Evolutionary conservation across 805 yeast genomes (phyloP), one percentile per base, ranked within the genome.

Genomic region (Kluyveromyces nonfermentans): DNA sequence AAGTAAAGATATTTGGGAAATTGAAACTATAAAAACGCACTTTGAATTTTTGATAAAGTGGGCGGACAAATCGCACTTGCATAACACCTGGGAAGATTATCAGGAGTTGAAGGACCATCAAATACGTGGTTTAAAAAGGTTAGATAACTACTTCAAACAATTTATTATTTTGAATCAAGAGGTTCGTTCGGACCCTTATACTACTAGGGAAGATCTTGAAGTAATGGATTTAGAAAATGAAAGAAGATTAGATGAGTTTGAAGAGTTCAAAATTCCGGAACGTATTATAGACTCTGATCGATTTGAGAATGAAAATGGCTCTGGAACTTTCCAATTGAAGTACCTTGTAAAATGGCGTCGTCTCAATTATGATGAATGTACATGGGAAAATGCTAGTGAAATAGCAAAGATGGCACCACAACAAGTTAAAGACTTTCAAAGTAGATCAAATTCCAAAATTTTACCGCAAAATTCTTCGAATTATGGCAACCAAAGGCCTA

Each of bases 331-430:
- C 18, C 80, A 75, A 44, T 70, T 93, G 49, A 82, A 81, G 59
- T 93, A 93, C 63, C 76, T 82, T 48, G 90, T 89, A 48, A 93
- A 93, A 64, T 93, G 98, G 98, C 82, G 80, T 59, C 75, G 97
- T 43, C 72, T 93, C 21, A 85, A 88, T 55, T 93, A 93, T 59
- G 97, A 94, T 64, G 95, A 85, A 54, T 86, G 96, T 46, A 87
- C 97, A 5, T 93, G 97, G 97, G 99, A 93, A 65, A 77, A 79
- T 51, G 97, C 97, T 1, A 82, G 80, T 41, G 82, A 78, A 50
- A 87, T 93, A 51, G 97, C 93, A 2, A 75, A 77, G 48, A 62
- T 84, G 34, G 86, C 95, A 2, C 96, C 96, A 0, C 76, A 73
- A 12, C 86, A 84, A 60, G 97, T 93, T 7, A 75, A 82, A 42